phyloP scores from a whole-genome alignment of 305 asterid species.

The Fraxinus latifolia region DNA sequence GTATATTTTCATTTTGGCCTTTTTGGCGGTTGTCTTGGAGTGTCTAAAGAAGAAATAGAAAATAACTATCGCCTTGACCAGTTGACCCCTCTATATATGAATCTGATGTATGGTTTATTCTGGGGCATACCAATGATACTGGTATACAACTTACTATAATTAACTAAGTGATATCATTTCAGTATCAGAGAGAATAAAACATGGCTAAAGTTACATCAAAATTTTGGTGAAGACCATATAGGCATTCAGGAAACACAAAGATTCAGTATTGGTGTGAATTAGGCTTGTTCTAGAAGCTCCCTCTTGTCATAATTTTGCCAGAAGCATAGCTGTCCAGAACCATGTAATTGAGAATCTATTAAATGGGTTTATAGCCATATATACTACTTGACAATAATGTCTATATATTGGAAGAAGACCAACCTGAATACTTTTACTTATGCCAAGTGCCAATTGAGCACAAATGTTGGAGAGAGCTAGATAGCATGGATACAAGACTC shows the following conservation, averaged over 20 bases:
- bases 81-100: neutral
- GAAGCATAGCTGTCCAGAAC: neutral
- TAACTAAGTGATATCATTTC: neutral
- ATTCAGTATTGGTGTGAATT: neutral
- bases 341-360: neutral
- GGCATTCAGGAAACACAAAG: neutral
- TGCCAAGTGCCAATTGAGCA: neutral
- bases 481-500: neutral
- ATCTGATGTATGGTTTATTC: neutral
- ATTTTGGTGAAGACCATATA: neutral
- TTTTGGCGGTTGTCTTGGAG: neutral
- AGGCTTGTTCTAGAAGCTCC: neutral
- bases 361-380: neutral
- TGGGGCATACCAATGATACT: neutral
- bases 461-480: neutral
- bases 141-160: neutral
- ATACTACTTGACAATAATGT: neutral
- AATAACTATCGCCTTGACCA: neutral
- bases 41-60: conserved; percentile 1
- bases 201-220: neutral
- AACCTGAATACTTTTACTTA: neutral
- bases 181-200: neutral
- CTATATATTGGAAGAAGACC: neutral
- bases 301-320: neutral
- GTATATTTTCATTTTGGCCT: neutral